Conservation (phyloP, 345 rosid genomes). For the Lenwebbia sp. region DNA sequence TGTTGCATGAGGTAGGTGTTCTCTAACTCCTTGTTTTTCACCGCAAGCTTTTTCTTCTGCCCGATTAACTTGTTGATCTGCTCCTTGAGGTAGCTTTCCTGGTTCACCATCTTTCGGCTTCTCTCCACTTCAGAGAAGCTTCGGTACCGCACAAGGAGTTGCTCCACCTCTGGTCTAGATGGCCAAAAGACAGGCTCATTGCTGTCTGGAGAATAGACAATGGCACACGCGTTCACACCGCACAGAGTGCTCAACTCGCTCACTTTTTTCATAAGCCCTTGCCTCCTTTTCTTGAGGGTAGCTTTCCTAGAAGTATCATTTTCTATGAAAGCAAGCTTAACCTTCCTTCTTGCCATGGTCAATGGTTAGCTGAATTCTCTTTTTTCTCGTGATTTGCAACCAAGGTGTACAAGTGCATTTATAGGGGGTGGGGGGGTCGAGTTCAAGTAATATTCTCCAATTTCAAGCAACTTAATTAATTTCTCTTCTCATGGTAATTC, state of each 20-base stretch:
- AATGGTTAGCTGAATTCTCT: background rate
- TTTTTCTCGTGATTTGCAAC: background rate
- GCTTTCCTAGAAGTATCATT: slow-evolving; percentile 28
- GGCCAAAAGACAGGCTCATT: slow-evolving; percentile 29
- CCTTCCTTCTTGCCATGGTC: slow-evolving; percentile 39
- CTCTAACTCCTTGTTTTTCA: background rate
- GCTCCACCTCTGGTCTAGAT: slow-evolving; percentile 1
- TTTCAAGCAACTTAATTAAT: background rate
- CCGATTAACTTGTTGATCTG: background rate
- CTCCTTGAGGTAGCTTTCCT: background rate
- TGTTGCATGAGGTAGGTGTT: background rate
- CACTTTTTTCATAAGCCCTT: slow-evolving; percentile 36
- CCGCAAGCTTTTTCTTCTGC: background rate
- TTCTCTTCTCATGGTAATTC: background rate
- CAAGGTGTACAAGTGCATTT: background rate
- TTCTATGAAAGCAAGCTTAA: slow-evolving; percentile 25
- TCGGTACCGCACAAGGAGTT: slow-evolving; percentile 5
- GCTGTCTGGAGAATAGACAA: slow-evolving; percentile 27
- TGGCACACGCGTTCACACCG: slow-evolving; percentile 14
- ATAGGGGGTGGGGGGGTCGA: background rate
- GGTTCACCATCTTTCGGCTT: slow-evolving; percentile 11
- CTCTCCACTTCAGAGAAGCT: slow-evolving; percentile 10
- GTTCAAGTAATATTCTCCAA: background rate
- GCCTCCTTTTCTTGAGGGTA: slow-evolving; percentile 31
- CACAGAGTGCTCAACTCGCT: slow-evolving; percentile 29